Percentiles rank a stretch among this genome's conserved stretches.
Conservation (phyloP, 495 filamentous ascomycete genomes). For the Copromyces sp. region DNA sequence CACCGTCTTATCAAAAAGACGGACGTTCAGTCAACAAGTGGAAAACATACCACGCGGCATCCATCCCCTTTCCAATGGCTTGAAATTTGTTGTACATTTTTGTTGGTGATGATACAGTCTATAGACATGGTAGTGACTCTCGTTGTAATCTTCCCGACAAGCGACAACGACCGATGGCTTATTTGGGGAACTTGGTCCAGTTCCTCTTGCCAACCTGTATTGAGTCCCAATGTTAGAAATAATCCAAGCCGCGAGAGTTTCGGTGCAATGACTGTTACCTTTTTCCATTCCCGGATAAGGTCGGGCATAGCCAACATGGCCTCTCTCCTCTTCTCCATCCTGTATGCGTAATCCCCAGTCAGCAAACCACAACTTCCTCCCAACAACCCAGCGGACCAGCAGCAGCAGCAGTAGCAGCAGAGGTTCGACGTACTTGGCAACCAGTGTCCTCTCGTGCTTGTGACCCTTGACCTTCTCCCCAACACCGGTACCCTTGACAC, state of each 20-base stretch:
- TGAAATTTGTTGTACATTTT: constrained; percentile 16
- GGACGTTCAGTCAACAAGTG: no score
- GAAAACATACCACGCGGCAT: neutral
- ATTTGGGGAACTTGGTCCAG: constrained; percentile 88
- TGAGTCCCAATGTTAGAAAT: constrained; percentile 6
- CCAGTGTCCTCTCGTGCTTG: constrained; percentile 79
- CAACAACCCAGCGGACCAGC: neutral
- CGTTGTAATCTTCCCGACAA: constrained; percentile 1
- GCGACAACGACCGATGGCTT: constrained; percentile 5
- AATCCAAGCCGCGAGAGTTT: neutral
- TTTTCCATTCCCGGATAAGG: constrained; percentile 85
- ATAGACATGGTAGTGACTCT: constrained; percentile 3
- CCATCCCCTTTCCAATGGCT: neutral
- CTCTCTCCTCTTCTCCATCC: constrained; percentile 76
- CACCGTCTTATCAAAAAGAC: neutral
- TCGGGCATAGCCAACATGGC: constrained; percentile 92
- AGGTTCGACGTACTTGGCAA: constrained; percentile 47
- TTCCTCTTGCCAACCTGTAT: constrained; percentile 69
- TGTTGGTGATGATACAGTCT: constrained; percentile 17
- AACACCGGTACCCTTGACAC: constrained; percentile 81
- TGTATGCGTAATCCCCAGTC: constrained; percentile 22
- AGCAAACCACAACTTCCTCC: constrained; percentile 2
- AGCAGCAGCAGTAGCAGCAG: neutral
- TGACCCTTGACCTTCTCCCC: constrained; percentile 94
- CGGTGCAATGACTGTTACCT: constrained; percentile 44